phyloP scores from a whole-genome alignment of 176 grass and related monocot species.

The Hordeum vulgare region MorexV3_pseudomolecules_assembly NC_058523.1:521333679-521334178 shows the following conservation, averaged over 20 bases:
- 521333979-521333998: slow-evolving; percentile 11
- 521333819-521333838: not conserved
- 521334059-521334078: slow-evolving; percentile 18
- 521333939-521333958: slow-evolving; percentile 44
- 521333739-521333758: slow-evolving; percentile 22
- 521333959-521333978: slow-evolving; percentile 61
- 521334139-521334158: slow-evolving; percentile 19
- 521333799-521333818: not conserved
- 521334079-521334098: not conserved
- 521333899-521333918: slow-evolving; percentile 17
- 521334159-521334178: not conserved
- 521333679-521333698: not conserved
- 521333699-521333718: not conserved
- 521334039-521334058: slow-evolving; percentile 40
- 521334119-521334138: slow-evolving; percentile 45
- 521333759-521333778: not conserved
- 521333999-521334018: slow-evolving; percentile 51
- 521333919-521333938: slow-evolving; percentile 32
- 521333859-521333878: not conserved
- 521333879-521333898: slow-evolving; percentile 21
- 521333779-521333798: slow-evolving; percentile 17
- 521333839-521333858: slow-evolving; percentile 25
- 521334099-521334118: not conserved
- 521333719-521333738: not conserved
- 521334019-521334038: slow-evolving; percentile 35